These are phyloP conservation scores for Lactarius trivialis DNA, from an alignment of 768 basidiomycete genomes.

Conservation along the genomic window DNA sequence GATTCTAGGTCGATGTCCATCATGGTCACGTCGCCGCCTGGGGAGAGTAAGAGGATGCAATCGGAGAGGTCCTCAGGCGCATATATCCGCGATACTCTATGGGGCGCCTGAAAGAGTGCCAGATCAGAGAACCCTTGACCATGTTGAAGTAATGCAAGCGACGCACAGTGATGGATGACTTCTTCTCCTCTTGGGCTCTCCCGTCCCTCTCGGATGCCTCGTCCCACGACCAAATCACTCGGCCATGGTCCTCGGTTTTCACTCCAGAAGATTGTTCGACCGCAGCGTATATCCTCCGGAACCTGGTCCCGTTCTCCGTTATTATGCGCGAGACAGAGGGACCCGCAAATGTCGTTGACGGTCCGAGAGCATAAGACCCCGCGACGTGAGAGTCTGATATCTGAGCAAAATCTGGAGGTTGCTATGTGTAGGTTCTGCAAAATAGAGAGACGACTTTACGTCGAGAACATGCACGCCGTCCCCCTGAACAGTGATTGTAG, in stretches of 20 bases:
- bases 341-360: slow-evolving; percentile 22
- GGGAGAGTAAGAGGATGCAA: slow-evolving; percentile 31
- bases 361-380: slow-evolving; percentile 20
- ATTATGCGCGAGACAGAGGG: slow-evolving; percentile 19
- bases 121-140: slow-evolving; percentile 3
- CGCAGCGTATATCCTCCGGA: slow-evolving; percentile 18
- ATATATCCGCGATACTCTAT: slow-evolving; percentile 36
- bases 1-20: slow-evolving; percentile 28
- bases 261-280: slow-evolving; percentile 8
- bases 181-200: slow-evolving; percentile 38
- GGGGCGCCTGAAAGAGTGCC: slow-evolving; percentile 35
- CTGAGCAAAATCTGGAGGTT: slow-evolving; percentile 1
- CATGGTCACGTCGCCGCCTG: slow-evolving; percentile 32
- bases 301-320: slow-evolving; percentile 9
- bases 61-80: slow-evolving; percentile 28
- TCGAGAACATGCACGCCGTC: slow-evolving; percentile 74
- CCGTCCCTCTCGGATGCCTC: slow-evolving; percentile 30
- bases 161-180: slow-evolving; percentile 36
- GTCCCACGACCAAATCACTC: slow-evolving; percentile 22
- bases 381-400: slow-evolving; percentile 17
- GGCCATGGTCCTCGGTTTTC: slow-evolving; percentile 13
- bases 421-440: not conserved
- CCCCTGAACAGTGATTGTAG: slow-evolving; percentile 60
- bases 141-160: not conserved
- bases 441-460: slow-evolving; percentile 36